Evolutionary conservation across 2,329 filamentous ascomycete genomes (phyloP).

Genomic region (Neofusicoccum laricinum): DNA sequence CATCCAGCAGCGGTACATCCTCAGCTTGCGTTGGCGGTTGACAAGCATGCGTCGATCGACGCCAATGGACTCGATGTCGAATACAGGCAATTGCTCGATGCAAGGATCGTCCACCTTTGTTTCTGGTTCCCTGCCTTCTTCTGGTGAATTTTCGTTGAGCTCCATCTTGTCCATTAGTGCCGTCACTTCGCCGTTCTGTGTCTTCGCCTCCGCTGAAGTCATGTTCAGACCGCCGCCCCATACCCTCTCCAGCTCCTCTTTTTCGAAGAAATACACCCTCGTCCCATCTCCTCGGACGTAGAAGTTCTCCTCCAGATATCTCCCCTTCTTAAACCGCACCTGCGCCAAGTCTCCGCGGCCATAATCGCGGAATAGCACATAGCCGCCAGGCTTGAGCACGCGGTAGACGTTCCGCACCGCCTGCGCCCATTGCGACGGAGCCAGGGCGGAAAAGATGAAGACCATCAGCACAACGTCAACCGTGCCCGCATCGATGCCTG

Average conservation of each 20-base stretch:
- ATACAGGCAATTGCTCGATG: constrained; percentile 30
- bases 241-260: constrained; percentile 74
- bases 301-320: constrained; percentile 94
- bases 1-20: constrained; percentile 99
- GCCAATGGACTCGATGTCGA: constrained; percentile 75
- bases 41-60: constrained; percentile 87
- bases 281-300: constrained; percentile 95
- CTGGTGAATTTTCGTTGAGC: background rate
- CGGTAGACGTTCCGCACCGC: constrained; percentile 78
- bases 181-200: constrained; percentile 20
- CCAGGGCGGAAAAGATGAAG: constrained; percentile 93
- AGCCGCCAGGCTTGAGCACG: constrained; percentile 86
- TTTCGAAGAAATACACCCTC: constrained; percentile 94
- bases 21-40: constrained; percentile 83
- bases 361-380: constrained; percentile 94
- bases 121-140: background rate
- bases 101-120: background rate
- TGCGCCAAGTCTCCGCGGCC: constrained; percentile 93
- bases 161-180: constrained; percentile 21
- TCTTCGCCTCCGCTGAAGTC: background rate
- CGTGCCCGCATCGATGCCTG: constrained; percentile 70
- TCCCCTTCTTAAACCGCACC: constrained; percentile 92
- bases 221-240: constrained; percentile 57
- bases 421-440: constrained; percentile 77
- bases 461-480: constrained; percentile 93